Conservation (phyloP, 331 rosid genomes). For the Pyrus hybrid region DNA sequence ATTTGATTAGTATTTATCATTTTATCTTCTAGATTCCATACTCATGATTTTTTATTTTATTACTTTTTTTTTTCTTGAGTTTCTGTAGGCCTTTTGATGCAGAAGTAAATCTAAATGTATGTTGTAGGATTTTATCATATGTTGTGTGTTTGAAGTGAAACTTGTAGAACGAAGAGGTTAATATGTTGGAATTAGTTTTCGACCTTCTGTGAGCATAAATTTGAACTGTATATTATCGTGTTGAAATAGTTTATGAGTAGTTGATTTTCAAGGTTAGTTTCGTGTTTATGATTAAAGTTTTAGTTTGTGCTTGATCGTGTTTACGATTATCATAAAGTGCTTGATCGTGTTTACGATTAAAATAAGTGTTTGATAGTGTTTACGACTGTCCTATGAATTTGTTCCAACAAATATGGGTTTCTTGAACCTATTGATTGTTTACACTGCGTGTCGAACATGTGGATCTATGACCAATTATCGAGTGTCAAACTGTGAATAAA, state of each 20-base stretch:
- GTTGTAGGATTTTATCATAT: too few species aligned
- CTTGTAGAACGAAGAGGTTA: neutral
- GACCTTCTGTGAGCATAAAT: neutral
- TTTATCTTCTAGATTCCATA: neutral
- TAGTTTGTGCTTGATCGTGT: too few species aligned
- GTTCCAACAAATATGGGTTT: conserved; percentile 10
- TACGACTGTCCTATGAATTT: neutral
- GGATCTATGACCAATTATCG: conserved; percentile 48
- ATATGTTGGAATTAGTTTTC: neutral
- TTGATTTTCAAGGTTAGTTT: neutral
- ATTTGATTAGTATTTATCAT: neutral
- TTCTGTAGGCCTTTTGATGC: neutral
- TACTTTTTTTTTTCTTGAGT: neutral
- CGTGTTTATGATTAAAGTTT: too few species aligned
- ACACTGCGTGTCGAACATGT: conserved; percentile 37
- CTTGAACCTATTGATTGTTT: conserved; percentile 26
- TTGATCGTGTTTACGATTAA: neutral
- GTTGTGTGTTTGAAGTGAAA: neutral
- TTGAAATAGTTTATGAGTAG: neutral
- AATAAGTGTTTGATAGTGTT: neutral
- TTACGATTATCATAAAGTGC: too few species aligned
- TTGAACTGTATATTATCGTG: neutral
- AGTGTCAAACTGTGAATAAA: conserved; percentile 64
- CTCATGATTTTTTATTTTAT: neutral
- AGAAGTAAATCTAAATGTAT: neutral